Base-by-base conservation (phyloP, 1,139 yeast species). In the Starmera stellimalicola region DNA sequence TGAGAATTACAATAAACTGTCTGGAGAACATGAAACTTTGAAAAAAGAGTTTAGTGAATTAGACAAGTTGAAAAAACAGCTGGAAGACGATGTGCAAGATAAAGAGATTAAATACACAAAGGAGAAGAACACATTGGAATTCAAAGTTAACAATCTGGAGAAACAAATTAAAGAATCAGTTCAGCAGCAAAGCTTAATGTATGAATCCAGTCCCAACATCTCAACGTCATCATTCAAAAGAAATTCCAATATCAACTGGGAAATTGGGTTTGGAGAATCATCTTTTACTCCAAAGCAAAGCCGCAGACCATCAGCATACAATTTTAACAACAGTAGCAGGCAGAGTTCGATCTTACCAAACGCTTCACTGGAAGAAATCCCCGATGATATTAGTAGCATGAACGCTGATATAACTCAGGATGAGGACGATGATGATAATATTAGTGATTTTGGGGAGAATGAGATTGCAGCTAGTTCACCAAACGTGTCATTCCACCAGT, bases 91-190 rank as follows among this genome's bases (percentile, higher is more conserved):
- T 26, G 14, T 50, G 0, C 47, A 47, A 17, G 33, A 45, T 0
- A 42, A 50, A 16, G 45, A 39, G 7, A 23, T 38, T 10, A 36
- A 37, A 18, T 33, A 37, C 23, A 36, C 29, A 15, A 12, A 54
- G 51, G 33, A 56, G 47, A 25, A 54, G 48, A 50, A 50, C 2
- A 40, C 61, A 2, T 40, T 55, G 12, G 59, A 58, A 23, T 60
- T 64, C 18, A 52, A 56, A 35, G 40, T 66, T 6, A 63, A 62
- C 31, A 66, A 64, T 12, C 33, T 64, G 14, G 59, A 60, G 26
- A 62, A 65, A 15, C 68, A 65, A 37, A 51, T 59, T 39, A 42
- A 51, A 41, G 44, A 36, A 16, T 8, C 51, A 37, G 31, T 42
- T 37, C 38, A 50, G 40, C 35, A 48, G 36, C 42, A 51, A 33